phyloP scores from a whole-genome alignment of 148 eudicot species.

The Cornus kousa region DNA sequence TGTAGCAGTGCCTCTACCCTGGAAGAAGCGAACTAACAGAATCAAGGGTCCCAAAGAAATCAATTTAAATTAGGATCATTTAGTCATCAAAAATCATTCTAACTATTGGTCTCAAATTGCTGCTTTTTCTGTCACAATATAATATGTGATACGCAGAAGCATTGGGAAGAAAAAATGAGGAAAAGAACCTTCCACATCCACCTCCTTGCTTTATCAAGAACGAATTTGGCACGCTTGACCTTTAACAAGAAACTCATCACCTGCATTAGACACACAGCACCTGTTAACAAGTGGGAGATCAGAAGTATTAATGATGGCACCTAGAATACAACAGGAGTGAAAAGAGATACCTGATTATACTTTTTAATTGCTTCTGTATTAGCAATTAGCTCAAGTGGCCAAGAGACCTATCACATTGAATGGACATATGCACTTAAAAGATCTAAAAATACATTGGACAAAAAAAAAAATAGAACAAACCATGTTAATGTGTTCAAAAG shows the following conservation, averaged over 20 bases:
- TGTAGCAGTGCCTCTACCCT: constrained; percentile 66
- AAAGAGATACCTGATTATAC: constrained; percentile 80
- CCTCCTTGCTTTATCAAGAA: constrained; percentile 89
- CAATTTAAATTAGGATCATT: constrained; percentile 1
- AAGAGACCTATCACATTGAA: constrained; percentile 57
- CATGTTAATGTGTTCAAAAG: not conserved
- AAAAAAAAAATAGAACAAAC: not conserved
- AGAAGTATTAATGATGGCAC: not conserved
- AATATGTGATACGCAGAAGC: not conserved
- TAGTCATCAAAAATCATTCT: constrained; percentile 2
- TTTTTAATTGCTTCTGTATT: constrained; percentile 79
- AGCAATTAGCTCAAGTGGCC: constrained; percentile 97
- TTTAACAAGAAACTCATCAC: constrained; percentile 93
- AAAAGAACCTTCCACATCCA: constrained; percentile 93
- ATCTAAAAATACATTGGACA: not conserved
- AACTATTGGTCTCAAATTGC: not conserved
- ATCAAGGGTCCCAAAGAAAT: not conserved
- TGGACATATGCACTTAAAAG: not conserved
- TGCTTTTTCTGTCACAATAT: constrained; percentile 11
- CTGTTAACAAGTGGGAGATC: constrained; percentile 1
- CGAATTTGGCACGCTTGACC: constrained; percentile 92
- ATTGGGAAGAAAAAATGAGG: constrained; percentile 7
- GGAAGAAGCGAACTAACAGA: constrained; percentile 16
- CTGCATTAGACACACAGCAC: constrained; percentile 34
- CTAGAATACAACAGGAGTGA: constrained; percentile 1